phyloP scores from a whole-genome alignment of 129 eudicot genomes.

The Flaveria linearis region DNA sequence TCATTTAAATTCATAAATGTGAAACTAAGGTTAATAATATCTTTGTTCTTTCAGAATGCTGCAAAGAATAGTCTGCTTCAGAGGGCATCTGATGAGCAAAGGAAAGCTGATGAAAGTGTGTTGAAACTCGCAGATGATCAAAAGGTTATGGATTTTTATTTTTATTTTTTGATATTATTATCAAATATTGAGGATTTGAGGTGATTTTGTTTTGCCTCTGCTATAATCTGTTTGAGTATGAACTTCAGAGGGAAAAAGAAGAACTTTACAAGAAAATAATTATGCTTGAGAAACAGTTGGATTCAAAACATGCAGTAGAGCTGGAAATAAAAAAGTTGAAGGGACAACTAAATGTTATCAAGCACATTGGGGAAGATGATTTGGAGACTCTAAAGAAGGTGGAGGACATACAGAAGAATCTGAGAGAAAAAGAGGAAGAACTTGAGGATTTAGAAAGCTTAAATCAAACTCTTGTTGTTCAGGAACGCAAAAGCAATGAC shows the following conservation, averaged over 20 bases:
- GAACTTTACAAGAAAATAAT: slow-evolving; percentile 49
- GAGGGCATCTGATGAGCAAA: slow-evolving; percentile 77
- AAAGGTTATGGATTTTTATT: slow-evolving; percentile 47
- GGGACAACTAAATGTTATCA: slow-evolving; percentile 60
- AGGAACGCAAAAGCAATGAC: slow-evolving; percentile 63
- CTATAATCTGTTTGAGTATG: not conserved
- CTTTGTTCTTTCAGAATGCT: slow-evolving; percentile 53
- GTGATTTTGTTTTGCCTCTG: not conserved
- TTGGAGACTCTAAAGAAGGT: slow-evolving; percentile 44
- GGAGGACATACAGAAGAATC: slow-evolving; percentile 40
- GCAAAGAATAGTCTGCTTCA: slow-evolving; percentile 56
- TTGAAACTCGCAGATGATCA: slow-evolving; percentile 82
- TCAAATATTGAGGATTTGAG: slow-evolving; percentile 5
- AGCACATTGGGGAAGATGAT: slow-evolving; percentile 55
- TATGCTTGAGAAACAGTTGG: slow-evolving; percentile 59
- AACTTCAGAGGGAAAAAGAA: slow-evolving; percentile 68
- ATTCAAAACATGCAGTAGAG: slow-evolving; percentile 67
- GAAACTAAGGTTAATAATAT: not conserved
- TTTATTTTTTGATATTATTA: not conserved
- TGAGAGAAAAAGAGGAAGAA: slow-evolving; percentile 64
- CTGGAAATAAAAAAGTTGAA: slow-evolving; percentile 57
- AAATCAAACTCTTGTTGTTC: slow-evolving; percentile 49
- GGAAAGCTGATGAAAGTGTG: slow-evolving; percentile 74
- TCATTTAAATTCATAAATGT: not conserved
- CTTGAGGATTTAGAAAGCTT: slow-evolving; percentile 43